Evolutionary conservation across 2,329 filamentous ascomycete genomes (phyloP), one percentile per base, ranked within the genome.

Genomic region (Hymenoscyphus fraxineus): DNA sequence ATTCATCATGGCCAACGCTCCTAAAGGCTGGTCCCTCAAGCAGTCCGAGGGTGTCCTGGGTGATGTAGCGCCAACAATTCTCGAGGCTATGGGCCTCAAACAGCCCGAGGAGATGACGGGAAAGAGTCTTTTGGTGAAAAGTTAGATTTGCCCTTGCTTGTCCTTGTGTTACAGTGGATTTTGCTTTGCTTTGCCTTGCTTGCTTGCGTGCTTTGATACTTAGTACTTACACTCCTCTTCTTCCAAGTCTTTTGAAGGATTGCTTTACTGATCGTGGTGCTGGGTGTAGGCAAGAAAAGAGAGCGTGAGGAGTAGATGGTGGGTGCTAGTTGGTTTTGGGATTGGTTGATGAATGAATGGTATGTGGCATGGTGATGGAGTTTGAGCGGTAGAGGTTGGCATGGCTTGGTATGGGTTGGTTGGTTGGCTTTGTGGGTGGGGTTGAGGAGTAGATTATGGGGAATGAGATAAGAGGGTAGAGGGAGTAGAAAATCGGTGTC

Each of bases 1-100:
- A 10, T 94, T 99, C 77, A 87, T 98, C 79, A 97, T 99, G 93
- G 92, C 93, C 77, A 99, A 98, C 77, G 93, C 93, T 9, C 95
- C 95, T 51, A 85, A 90, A 75, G 91, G 91, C 72, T 97, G 90
- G 89, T 92, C 87, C 73, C 81, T 99, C 73, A 89, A 93, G 81
- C 83, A 86, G 64, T 75, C 77, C 15, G 88, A 88, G 66, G 94
- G 93, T 74, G 95, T 99, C n/a, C 84, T 99, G 27, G 95, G 95
- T 66, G 95, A 99, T 75, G 95, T 99, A 40, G 95, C 95, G 7
- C 95, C 95, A n/a, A 99, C 95, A 16, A 78, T 99, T 65, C 84
- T 99, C 55, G 90, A 88, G 6, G 87, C 88, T 74, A 97, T 99
- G 93, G 95, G 95, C 39, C 82, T 99, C 66, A 86, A 91, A 58